Percentiles rank a stretch among this genome's conserved stretches.
Conservation (phyloP, 306 rosid species). For the Pachyrhizus erosus region DNA sequence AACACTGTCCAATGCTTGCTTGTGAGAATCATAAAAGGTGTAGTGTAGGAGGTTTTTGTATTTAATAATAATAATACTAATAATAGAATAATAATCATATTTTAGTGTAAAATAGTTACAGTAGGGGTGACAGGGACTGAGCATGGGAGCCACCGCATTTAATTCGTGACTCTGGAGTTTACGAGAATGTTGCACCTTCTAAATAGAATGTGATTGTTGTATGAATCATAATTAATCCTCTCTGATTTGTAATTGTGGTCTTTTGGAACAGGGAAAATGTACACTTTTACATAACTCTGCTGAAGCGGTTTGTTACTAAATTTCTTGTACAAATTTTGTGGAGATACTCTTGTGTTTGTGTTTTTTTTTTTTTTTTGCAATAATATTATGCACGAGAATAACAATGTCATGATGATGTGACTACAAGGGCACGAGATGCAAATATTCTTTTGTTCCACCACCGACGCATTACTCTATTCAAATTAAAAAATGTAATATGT, state of each 20-base stretch:
- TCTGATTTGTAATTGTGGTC: too few species aligned
- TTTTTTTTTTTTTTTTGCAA: too few species aligned
- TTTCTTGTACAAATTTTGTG: too few species aligned
- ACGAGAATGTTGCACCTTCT: constrained; percentile 33
- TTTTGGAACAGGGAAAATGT: too few species aligned
- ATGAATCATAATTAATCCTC: too few species aligned
- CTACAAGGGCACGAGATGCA: neutral
- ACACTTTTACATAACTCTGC: too few species aligned
- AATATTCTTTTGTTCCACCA: neutral
- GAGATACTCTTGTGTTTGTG: too few species aligned
- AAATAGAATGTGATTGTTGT: too few species aligned
- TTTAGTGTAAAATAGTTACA: too few species aligned
- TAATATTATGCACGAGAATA: too few species aligned
- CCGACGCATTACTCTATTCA: neutral
- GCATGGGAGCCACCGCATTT: constrained; percentile 41
- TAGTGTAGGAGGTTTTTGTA: neutral
- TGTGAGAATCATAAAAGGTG: neutral
- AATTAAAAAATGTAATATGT: too few species aligned
- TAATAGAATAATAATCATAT: neutral
- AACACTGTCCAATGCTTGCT: neutral
- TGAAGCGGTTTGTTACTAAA: too few species aligned
- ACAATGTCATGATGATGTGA: neutral
- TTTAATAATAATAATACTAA: neutral
- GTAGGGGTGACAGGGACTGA: neutral
- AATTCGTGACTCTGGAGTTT: constrained; percentile 36